Evolutionary conservation across 164 flowering plant species (phyloP), one percentile per base, ranked within the genome.

Genomic region (Pachysandra terminalis): DNA sequence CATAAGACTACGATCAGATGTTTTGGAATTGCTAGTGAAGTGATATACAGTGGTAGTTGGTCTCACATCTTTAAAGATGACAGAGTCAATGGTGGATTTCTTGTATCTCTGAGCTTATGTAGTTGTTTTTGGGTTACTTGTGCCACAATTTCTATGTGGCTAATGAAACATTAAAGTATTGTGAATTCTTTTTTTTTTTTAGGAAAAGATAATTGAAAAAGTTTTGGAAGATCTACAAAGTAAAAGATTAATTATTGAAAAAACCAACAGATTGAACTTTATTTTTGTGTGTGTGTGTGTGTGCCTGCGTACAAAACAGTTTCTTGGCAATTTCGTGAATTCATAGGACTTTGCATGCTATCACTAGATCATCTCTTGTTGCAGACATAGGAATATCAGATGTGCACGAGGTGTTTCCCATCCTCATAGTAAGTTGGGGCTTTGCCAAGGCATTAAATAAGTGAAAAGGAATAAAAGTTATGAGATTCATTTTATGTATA

Each of bases 1-100:
- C 67, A 75, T 75, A n/a, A 75, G 40, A 64, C 63, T 65, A 58
- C 53, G 53, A 64, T 78, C 74, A 56, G 69, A 57, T 67, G 66
- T 65, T 54, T 40, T 48, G 56, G 28, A 53, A 58, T 55, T 66
- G 40, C 60, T 70, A 63, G 61, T 52, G 60, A 59, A 58, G 23
- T 27, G 59, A 68, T 61, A 48, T 14, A 48, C 45, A 61, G 35
- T 48, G 48, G 59, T 55, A 73, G 32, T 64, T 71, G 67, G 63
- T 63, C 64, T 40, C 59, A 64, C 22, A 7, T 32, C 68, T 15
- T 64, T 68, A 26, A 56, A 68, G 61, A 53, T 27, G 27, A 41
- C 61, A 63, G n/a, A 21, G 56, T 40, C 40, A 28, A 64, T 56
- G 45, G 53, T 66, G 10, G 17, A 59, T 66, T 22, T 27, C 22